Base-by-base conservation (phyloP, 192 early-diverging fungal genomes). In the Backusella parvicylindrica region DNA sequence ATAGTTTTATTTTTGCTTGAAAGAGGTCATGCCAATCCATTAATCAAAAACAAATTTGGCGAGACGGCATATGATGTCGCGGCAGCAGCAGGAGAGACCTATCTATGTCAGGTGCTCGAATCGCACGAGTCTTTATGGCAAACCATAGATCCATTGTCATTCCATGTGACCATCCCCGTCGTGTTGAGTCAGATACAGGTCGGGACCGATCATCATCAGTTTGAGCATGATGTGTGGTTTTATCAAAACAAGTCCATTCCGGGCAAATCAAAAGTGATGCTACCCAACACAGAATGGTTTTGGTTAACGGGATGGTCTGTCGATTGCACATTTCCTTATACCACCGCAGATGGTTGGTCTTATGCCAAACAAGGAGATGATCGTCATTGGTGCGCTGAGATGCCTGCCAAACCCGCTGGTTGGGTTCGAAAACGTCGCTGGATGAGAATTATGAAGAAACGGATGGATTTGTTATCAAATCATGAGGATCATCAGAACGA, bases 21-120 rank as follows among this genome's bases (percentile, higher is more conserved):
- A 31, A 38, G 36, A n/a, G 28, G 28, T n/a, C 41, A 71, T 26
- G 87, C 90, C 4, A 85, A 92, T 67, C 89, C 92, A 2, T 68
- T 88, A 12, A 66, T 88, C 13, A 84, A 80, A 37, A 93, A 90
- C 50, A 84, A 69, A 1, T 85, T 89, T 71, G 90, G 82, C 2
- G 92, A 94, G 63, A 81, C 84, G 1, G 92, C 92, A 0, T 92
- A 92, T 75, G 90, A 93, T 81, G 84, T 88, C n/a, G 92, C 92
- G 0, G 90, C 92, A 5, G 86, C 85, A 32, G 81, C 82, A 67
- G 86, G 86, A 56, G 83, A 92, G 33, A 67, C 82, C 6, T 82
- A 88, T 71, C 82, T 91, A n/a, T 92, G 91, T 74, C 84, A 87
- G 38, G 65, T 93, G 38, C 73, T 94, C 4, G 84, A 89, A 64